These are phyloP conservation scores for Nemania abortiva DNA, from an alignment of 2,329 filamentous ascomycete genomes.

Conservation along the genomic window DNA sequence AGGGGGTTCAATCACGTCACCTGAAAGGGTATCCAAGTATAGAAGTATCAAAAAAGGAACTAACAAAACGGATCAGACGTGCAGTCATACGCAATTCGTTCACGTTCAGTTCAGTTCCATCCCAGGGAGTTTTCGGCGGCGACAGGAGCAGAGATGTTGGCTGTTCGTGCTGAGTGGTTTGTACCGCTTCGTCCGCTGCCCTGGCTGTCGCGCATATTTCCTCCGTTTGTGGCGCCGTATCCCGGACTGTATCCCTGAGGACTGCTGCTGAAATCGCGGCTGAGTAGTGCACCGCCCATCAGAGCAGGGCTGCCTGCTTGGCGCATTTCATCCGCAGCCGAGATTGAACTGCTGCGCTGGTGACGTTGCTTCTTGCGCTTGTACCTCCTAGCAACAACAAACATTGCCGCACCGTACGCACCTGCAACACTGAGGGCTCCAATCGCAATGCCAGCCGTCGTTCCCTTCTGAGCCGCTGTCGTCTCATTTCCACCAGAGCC, in stretches of 20 bases:
- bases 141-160: slow-evolving; percentile 86
- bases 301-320: slow-evolving; percentile 69
- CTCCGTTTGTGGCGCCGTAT: slow-evolving; percentile 62
- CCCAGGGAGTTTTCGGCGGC: slow-evolving; percentile 95
- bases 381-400: slow-evolving; percentile 90
- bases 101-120: slow-evolving; percentile 82
- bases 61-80: slow-evolving; percentile 49
- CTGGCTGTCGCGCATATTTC: slow-evolving; percentile 66
- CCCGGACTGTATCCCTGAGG: slow-evolving; percentile 45
- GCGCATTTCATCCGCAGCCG: slow-evolving; percentile 67
- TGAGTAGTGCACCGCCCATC: slow-evolving; percentile 77
- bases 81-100: slow-evolving; percentile 49
- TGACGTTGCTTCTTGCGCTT: slow-evolving; percentile 85
- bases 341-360: slow-evolving; percentile 80
- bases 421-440: slow-evolving; percentile 83
- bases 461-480: slow-evolving; percentile 70
- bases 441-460: slow-evolving; percentile 77
- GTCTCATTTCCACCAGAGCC: slow-evolving; percentile 55
- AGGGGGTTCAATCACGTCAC: slow-evolving; percentile 47
- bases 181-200: slow-evolving; percentile 72
- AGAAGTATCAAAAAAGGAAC: slow-evolving; percentile 47
- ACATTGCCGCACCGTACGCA: slow-evolving; percentile 95
- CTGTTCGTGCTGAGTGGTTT: slow-evolving; percentile 67
- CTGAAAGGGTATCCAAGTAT: slow-evolving; percentile 61
- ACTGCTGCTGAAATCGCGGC: slow-evolving; percentile 63